Evolutionary conservation across 805 yeast species (phyloP), one percentile per base, ranked within the genome.

Genomic region (Teunomyces barrocoloradensis): DNA sequence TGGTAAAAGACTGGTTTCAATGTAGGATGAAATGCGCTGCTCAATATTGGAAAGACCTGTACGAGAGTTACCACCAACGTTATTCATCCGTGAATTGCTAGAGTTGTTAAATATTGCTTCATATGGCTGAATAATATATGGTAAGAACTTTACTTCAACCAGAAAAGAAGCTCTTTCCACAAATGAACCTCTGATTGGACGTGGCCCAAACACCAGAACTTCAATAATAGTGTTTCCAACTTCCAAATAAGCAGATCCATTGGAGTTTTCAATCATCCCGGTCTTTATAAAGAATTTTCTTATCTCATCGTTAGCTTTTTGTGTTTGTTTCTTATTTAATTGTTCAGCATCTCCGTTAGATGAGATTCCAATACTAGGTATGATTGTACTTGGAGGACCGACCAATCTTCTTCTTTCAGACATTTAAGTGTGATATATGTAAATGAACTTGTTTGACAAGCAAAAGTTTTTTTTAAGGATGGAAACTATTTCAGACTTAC

Each of bases 211-310:
- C 0, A 92, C 83, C 3, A 89, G 77, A 1, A 85, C 85, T 46
- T 84, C 80, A 5, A 89, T 65, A 40, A 82, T 78, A 21, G 79
- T 79, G 21, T 79, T 75, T 28, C 80, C 87, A 0, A 74, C 69
- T 63, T 91, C 97, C 17, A 89, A 60, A 54, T 85, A 87, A 2
- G 95, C 79, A 17, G 96, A 89, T 2, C 98, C 97, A 57, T 82
- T 83, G 45, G 90, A 83, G 57, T 86, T 86, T 29, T 80, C 75
- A 29, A 87, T 75, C 30, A 84, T 68, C 5, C 89, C 88, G 6
- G 85, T 80, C 55, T 82, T 75, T 29, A 85, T 65, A 67, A 77
- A 89, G 38, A 84, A 71, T 50, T 67, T 57, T 57, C 75, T 59
- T 57, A 66, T 64, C 36, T 61, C 71, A 34, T 53, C 52, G 33